These are phyloP conservation scores for Epichloe scottii DNA, from an alignment of 2,329 filamentous ascomycete genomes.

Conservation along the genomic window DNA sequence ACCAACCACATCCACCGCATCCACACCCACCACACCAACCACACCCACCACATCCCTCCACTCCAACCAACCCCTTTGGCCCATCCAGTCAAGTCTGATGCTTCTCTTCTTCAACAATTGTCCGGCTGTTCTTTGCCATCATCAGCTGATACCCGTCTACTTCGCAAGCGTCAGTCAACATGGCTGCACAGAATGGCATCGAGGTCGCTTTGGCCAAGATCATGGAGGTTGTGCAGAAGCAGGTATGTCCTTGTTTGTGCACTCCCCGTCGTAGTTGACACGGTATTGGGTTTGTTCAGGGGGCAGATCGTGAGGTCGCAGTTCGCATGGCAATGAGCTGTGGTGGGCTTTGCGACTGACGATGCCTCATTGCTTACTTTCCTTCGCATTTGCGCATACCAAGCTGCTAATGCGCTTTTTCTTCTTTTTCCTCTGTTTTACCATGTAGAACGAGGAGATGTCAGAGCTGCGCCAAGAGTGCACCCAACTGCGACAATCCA, in stretches of 20 bases:
- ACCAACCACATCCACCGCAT: not conserved
- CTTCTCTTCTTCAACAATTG: not conserved
- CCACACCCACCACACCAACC: no score
- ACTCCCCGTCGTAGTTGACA: not conserved
- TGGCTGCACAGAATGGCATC: conserved; percentile 10
- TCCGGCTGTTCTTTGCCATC: not conserved
- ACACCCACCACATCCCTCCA: no score
- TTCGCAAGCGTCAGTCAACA: not conserved
- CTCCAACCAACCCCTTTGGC: not conserved
- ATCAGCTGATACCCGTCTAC: not conserved
- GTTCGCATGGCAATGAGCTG: not conserved
- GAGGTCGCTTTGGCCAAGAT: conserved; percentile 12
- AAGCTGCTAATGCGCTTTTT: not conserved
- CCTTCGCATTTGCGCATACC: not conserved
- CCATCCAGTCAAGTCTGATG: not conserved
- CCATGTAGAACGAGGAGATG: conserved; percentile 12
- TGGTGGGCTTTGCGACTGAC: not conserved
- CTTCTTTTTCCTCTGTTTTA: not conserved
- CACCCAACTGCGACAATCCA: conserved; percentile 13
- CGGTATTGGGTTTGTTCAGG: conserved; percentile 2
- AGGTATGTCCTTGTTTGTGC: conserved; percentile 7
- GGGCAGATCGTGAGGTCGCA: not conserved
- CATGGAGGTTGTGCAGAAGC: conserved; percentile 12
- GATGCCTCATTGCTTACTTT: not conserved
- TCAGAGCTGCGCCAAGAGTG: conserved; percentile 13